phyloP scores from a whole-genome alignment of 495 filamentous ascomycete genomes.

The Aspergillus ostianus region DNA sequence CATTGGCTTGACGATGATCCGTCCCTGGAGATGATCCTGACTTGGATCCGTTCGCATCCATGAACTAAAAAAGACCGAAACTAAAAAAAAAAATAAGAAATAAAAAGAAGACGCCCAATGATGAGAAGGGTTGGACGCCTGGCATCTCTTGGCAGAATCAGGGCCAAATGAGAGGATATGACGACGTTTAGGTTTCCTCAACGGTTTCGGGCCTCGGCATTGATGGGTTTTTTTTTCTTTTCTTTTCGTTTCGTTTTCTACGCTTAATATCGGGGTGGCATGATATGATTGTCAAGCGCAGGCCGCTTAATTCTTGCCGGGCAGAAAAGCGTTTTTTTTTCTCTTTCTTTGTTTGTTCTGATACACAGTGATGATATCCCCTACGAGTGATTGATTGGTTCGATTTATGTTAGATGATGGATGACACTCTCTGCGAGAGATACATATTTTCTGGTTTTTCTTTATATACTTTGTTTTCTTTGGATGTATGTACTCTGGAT shows the following conservation, averaged over 20 bases:
- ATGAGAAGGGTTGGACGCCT: not conserved
- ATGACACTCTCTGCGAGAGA: not conserved
- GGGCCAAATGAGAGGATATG: not conserved
- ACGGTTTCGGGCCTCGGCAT: not conserved
- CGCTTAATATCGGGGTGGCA: conserved; percentile 13
- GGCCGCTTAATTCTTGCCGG: conserved; percentile 18
- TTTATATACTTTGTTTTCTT: not conserved
- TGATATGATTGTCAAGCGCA: conserved; percentile 16
- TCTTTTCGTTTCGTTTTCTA: not conserved
- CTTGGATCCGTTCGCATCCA: conserved; percentile 44
- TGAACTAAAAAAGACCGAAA: conserved; percentile 9
- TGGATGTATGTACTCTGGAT: conserved; percentile 5
- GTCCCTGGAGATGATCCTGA: conserved; percentile 38
- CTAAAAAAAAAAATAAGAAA: not conserved
- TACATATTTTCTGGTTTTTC: not conserved
- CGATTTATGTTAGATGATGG: not conserved
- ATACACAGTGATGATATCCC: conserved; percentile 6
- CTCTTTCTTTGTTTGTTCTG: conserved; percentile 8
- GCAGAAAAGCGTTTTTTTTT: conserved; percentile 11
- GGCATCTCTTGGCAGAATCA: not conserved
- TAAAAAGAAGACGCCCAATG: not conserved
- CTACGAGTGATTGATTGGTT: not conserved
- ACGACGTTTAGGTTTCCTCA: not conserved
- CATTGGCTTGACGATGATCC: conserved; percentile 78
- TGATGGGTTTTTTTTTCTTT: not conserved